Conservation (phyloP, 768 basidiomycete species). For the Astraeus odoratus region DNA sequence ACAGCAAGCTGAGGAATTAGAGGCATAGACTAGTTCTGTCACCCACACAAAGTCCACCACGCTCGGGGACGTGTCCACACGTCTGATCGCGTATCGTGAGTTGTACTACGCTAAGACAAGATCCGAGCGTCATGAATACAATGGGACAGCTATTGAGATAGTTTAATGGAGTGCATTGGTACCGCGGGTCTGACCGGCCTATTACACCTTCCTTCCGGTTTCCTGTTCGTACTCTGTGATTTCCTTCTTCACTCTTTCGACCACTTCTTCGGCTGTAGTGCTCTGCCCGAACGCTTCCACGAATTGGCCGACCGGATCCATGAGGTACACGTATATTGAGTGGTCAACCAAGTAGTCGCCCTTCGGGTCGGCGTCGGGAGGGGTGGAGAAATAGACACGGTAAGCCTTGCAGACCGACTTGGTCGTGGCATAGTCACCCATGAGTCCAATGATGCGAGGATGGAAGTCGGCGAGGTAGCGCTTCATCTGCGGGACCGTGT, state of each 20-base stretch:
- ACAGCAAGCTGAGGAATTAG: slow-evolving; percentile 34
- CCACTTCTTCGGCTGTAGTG: slow-evolving; percentile 60
- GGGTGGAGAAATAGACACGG: slow-evolving; percentile 97
- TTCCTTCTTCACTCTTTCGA: slow-evolving; percentile 52
- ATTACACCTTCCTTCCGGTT: slow-evolving; percentile 25
- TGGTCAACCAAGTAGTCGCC: slow-evolving; percentile 98
- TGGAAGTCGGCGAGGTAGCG: slow-evolving; percentile 83
- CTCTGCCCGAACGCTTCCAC: slow-evolving; percentile 95
- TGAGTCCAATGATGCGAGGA: slow-evolving; percentile 80
- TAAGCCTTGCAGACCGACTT: slow-evolving; percentile 92
- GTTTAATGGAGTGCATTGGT: neutral
- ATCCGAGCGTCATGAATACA: slow-evolving; percentile 7
- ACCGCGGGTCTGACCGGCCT: neutral
- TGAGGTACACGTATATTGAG: slow-evolving; percentile 95
- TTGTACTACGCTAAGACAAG: neutral
- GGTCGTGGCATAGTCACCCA: slow-evolving; percentile 76
- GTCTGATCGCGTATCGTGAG: too few relatives aligned
- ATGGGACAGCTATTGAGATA: slow-evolving; percentile 3
- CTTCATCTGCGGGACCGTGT: slow-evolving; percentile 54
- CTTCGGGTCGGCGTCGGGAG: slow-evolving; percentile 74
- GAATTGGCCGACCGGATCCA: slow-evolving; percentile 92
- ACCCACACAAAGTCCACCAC: slow-evolving; percentile 9
- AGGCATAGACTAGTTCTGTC: slow-evolving; percentile 14
- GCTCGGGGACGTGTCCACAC: neutral
- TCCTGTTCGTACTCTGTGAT: slow-evolving; percentile 34